Percentiles rank a stretch among this genome's conserved stretches.
Evolutionary conservation across 805 yeast genomes (phyloP).

Genomic region (Nakazawaea siamensis): DNA sequence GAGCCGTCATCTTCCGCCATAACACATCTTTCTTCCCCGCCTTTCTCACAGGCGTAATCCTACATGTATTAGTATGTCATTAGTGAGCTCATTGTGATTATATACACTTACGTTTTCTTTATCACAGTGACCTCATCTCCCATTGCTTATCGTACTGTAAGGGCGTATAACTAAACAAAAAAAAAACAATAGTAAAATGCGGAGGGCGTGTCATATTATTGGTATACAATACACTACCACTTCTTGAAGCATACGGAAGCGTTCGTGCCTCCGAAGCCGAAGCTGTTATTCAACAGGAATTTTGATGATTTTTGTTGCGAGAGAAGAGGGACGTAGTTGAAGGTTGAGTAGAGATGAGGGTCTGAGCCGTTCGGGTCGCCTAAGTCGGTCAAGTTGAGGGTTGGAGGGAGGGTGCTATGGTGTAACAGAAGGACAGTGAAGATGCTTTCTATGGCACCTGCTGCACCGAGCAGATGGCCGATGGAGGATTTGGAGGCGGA

Average conservation of each 20-base stretch:
- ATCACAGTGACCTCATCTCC: too few species aligned
- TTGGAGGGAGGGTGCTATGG: conserved; percentile 62
- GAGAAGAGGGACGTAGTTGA: conserved; percentile 50
- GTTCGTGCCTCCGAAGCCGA: conserved; percentile 97
- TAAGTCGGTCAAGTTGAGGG: conserved; percentile 54
- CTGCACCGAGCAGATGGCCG: conserved; percentile 93
- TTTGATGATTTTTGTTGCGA: conserved; percentile 32
- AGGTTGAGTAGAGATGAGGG: conserved; percentile 15
- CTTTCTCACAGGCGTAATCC: too few species aligned
- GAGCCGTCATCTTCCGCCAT: neutral
- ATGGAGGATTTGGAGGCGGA: conserved; percentile 87
- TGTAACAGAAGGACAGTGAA: conserved; percentile 65
- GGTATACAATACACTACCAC: too few species aligned
- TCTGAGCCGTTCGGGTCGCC: conserved; percentile 43
- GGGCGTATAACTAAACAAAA: too few species aligned
- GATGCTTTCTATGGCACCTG: conserved; percentile 89
- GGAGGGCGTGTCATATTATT: too few species aligned
- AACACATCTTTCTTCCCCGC: neutral
- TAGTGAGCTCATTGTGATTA: too few species aligned
- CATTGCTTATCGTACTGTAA: too few species aligned
- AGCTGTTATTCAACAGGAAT: conserved; percentile 77
- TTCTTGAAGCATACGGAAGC: conserved; percentile 53
- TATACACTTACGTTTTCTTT: too few species aligned
- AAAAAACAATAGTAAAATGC: too few species aligned
- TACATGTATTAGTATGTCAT: too few species aligned